These are phyloP conservation scores for Potentilla sterilis DNA, from an alignment of 306 rosid genomes.

Conservation along the genomic window DNA sequence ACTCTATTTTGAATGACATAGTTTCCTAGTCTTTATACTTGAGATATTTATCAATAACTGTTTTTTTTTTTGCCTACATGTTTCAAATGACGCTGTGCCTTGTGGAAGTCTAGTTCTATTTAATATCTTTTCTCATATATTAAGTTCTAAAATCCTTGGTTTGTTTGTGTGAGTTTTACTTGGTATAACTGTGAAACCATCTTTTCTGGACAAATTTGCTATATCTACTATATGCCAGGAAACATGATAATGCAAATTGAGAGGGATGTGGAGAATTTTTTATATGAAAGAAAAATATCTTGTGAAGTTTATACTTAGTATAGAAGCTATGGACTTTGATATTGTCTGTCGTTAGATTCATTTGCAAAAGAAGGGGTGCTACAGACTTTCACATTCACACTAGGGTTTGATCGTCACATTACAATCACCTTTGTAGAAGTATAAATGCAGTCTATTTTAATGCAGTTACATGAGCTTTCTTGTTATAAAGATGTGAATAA, in stretches of 20 bases:
- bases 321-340: not conserved
- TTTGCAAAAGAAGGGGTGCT: not conserved
- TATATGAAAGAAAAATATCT: not conserved
- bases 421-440: not conserved
- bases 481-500: not conserved
- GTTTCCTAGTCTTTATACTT: not conserved
- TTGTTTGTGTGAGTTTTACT: not conserved
- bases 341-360: not conserved
- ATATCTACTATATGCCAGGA: not conserved
- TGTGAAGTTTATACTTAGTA: not conserved
- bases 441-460: not conserved
- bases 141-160: not conserved
- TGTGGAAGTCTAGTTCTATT: not conserved
- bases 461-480: not conserved
- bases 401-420: not conserved
- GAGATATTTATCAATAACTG: not conserved
- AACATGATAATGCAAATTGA: slow-evolving; percentile 6
- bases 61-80: not conserved
- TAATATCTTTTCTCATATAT: not conserved
- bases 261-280: not conserved
- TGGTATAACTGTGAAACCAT: not conserved
- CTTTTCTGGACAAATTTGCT: not conserved
- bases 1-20: not conserved
- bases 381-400: not conserved
- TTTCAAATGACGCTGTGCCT: not conserved